A percentile compares a stretch with the other conserved stretches of the same genome.
phyloP scores from a whole-genome alignment of 1,284 basidiomycete species.

The Heterobasidion irregulare region DNA sequence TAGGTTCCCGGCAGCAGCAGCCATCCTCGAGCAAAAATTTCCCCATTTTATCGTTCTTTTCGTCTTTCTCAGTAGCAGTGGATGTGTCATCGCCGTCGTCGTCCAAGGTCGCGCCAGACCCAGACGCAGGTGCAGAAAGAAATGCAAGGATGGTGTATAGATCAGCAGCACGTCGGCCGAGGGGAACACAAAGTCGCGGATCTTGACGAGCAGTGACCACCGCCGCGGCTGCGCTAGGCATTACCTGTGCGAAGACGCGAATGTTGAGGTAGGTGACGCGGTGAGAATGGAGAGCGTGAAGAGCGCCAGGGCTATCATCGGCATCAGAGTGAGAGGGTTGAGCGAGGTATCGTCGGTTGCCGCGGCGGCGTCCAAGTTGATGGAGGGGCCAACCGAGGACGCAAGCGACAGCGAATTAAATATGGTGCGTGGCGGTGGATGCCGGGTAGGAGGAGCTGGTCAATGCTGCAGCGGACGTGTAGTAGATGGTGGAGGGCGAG shows the following conservation, averaged over 20 bases:
- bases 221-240: slow-evolving; percentile 1
- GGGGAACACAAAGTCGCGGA: slow-evolving; percentile 57
- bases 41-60: slow-evolving; percentile 1
- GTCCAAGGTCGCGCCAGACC: neutral
- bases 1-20: slow-evolving; percentile 55
- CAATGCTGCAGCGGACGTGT: slow-evolving; percentile 36
- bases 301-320: too few relatives aligned
- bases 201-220: slow-evolving; percentile 31
- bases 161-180: slow-evolving; percentile 32
- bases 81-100: slow-evolving; percentile 8
- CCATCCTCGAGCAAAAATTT: slow-evolving; percentile 8
- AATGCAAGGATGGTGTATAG: neutral
- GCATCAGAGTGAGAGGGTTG: too few relatives aligned
- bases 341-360: neutral
- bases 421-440: too few relatives aligned
- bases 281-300: neutral
- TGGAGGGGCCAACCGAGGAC: neutral
- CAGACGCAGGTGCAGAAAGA: too few relatives aligned
- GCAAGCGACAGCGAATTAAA: too few relatives aligned
- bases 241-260: neutral
- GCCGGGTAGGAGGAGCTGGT: slow-evolving; percentile 9
- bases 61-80: neutral
- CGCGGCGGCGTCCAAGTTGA: slow-evolving; percentile 1
- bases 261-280: slow-evolving; percentile 1
- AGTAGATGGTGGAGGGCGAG: slow-evolving; percentile 51